These are phyloP conservation scores for Aureobasidium pullulans DNA, from an alignment of 2,329 filamentous ascomycete genomes.

Conservation along the genomic window DNA sequence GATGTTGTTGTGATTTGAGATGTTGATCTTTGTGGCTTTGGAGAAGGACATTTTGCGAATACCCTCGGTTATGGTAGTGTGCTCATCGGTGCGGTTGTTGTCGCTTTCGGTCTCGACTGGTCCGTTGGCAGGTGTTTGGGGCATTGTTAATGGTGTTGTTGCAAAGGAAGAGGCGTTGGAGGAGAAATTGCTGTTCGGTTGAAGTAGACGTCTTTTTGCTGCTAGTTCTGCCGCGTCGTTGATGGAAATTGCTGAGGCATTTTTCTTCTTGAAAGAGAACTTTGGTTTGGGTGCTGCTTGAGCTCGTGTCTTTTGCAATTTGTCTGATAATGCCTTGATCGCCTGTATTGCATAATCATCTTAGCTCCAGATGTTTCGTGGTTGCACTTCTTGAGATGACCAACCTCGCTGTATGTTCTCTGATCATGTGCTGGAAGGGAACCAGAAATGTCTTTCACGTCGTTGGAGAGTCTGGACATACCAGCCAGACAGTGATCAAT, in stretches of 20 bases:
- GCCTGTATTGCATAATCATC: slow-evolving; percentile 40
- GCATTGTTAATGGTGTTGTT: slow-evolving; percentile 25
- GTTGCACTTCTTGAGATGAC: neutral
- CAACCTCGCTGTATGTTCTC: slow-evolving; percentile 72
- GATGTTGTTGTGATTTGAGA: slow-evolving; percentile 54
- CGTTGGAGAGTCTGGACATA: slow-evolving; percentile 72
- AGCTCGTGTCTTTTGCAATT: slow-evolving; percentile 59
- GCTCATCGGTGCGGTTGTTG: neutral
- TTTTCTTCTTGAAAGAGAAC: slow-evolving; percentile 66
- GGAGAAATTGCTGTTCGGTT: slow-evolving; percentile 14
- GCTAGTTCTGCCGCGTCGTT: slow-evolving; percentile 49
- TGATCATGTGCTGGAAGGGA: slow-evolving; percentile 87
- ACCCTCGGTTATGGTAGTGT: neutral
- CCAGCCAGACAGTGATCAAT: slow-evolving; percentile 71
- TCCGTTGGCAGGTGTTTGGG: slow-evolving; percentile 21
- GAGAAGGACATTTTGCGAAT: slow-evolving; percentile 45
- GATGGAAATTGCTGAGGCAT: slow-evolving; percentile 43
- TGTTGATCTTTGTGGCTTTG: slow-evolving; percentile 47
- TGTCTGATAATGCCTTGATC: slow-evolving; percentile 73
- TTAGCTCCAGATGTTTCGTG: too few species aligned
- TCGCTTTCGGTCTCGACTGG: slow-evolving; percentile 4
- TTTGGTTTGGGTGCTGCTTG: slow-evolving; percentile 66
- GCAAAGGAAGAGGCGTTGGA: slow-evolving; percentile 32
- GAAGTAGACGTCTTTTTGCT: slow-evolving; percentile 19
- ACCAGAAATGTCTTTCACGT: slow-evolving; percentile 75